A percentile compares a stretch with the other conserved stretches of the same genome.
phyloP scores from a whole-genome alignment of 768 basidiomycete species.

The Mycena venus region DNA sequence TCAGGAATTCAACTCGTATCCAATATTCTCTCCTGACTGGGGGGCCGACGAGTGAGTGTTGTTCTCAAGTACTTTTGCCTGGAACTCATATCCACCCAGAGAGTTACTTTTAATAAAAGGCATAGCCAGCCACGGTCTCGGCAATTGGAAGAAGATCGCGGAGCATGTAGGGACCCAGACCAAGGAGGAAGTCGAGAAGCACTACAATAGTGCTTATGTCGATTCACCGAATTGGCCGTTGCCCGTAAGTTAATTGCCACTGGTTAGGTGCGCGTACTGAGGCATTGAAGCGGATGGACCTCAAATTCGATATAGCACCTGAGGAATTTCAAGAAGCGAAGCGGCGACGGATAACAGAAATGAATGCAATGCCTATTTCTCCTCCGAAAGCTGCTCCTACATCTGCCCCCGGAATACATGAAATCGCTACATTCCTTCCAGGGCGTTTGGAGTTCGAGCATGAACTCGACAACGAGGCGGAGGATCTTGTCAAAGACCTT shows the following conservation, averaged over 20 bases:
- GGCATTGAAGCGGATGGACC: slow-evolving; percentile 61
- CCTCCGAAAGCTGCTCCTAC: slow-evolving; percentile 84
- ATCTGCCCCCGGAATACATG: slow-evolving; percentile 92
- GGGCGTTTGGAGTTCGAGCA: slow-evolving; percentile 99
- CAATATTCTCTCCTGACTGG: slow-evolving; percentile 96
- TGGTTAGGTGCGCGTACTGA: slow-evolving; percentile 28
- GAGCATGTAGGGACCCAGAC: slow-evolving; percentile 95
- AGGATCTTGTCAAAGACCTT: slow-evolving; percentile 94
- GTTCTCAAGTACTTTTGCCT: neutral
- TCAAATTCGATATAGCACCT: slow-evolving; percentile 78
- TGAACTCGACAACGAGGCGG: slow-evolving; percentile 97
- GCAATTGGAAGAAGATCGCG: slow-evolving; percentile 97
- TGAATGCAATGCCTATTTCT: slow-evolving; percentile 71
- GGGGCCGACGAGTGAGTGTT: slow-evolving; percentile 92
- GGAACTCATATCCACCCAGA: slow-evolving; percentile 53
- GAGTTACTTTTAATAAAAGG: slow-evolving; percentile 93
- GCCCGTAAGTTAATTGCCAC: slow-evolving; percentile 68
- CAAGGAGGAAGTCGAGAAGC: slow-evolving; percentile 92
- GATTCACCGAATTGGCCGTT: slow-evolving; percentile 84
- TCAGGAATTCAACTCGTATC: slow-evolving; percentile 96
- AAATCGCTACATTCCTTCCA: slow-evolving; percentile 93
- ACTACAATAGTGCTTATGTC: slow-evolving; percentile 88
- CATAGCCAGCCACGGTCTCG: slow-evolving; percentile 87
- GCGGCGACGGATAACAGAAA: slow-evolving; percentile 86
- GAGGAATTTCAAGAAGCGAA: slow-evolving; percentile 92